Evolutionary conservation across 129 eudicot species (phyloP).

Genomic region (Escallonia rubra): DNA sequence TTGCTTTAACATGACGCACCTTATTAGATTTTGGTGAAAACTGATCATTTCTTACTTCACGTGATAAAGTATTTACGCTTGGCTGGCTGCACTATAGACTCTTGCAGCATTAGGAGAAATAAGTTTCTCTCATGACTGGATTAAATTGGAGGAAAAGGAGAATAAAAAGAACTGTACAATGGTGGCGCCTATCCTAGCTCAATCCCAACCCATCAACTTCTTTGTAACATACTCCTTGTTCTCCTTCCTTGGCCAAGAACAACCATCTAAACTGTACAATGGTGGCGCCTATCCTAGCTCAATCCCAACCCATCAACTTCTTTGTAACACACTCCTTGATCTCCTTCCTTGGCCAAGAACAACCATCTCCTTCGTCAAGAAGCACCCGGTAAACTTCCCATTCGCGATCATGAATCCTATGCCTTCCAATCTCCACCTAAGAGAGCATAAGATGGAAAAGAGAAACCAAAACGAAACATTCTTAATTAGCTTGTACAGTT

Average conservation of each 20-base stretch:
- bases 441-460: not conserved
- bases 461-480: not conserved
- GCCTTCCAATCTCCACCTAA: constrained; percentile 66
- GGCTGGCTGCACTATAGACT: too few relatives aligned
- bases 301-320: constrained; percentile 65
- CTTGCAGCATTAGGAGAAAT: too few relatives aligned
- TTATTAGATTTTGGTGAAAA: too few relatives aligned
- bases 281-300: not conserved
- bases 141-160: too few relatives aligned
- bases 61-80: too few relatives aligned
- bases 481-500: not conserved
- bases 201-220: constrained; percentile 65
- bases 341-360: constrained; percentile 31
- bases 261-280: constrained; percentile 12
- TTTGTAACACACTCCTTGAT: constrained; percentile 51
- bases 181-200: not conserved
- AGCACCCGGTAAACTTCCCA: constrained; percentile 62
- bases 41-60: too few relatives aligned
- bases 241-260: constrained; percentile 30
- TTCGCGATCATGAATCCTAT: constrained; percentile 42
- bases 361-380: constrained; percentile 50
- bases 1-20: too few relatives aligned
- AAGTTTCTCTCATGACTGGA: too few relatives aligned
- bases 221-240: constrained; percentile 49
- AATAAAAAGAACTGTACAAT: too few relatives aligned